phyloP scores from a whole-genome alignment of 2,329 filamentous ascomycete species.

The Calonectria pteridis region DNA sequence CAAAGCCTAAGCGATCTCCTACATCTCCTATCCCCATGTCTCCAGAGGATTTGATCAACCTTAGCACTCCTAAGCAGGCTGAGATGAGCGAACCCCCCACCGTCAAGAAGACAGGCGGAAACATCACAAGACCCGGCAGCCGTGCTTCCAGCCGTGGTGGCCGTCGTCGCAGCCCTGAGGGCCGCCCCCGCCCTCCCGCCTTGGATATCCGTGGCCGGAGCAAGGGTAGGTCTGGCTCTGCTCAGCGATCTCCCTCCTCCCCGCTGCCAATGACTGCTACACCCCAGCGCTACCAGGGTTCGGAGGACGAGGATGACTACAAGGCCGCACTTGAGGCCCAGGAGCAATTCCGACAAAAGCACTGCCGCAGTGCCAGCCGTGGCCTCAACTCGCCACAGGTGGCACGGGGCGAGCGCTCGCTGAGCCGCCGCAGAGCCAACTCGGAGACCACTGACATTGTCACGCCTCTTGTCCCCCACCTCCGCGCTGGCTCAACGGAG shows the following conservation, averaged over 20 bases:
- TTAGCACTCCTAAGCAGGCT: constrained; percentile 61
- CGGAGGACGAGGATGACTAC: constrained; percentile 76
- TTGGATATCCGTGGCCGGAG: constrained; percentile 73
- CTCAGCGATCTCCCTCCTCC: constrained; percentile 80
- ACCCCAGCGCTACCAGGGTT: constrained; percentile 53
- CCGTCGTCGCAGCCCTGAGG: constrained; percentile 62
- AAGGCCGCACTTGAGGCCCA: constrained; percentile 65
- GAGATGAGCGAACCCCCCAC: constrained; percentile 57
- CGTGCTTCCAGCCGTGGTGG: constrained; percentile 64
- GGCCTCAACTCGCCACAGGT: constrained; percentile 52
- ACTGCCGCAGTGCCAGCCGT: constrained; percentile 65
- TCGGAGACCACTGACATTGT: constrained; percentile 48
- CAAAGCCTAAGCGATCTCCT: constrained; percentile 86
- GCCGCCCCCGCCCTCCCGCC: constrained; percentile 53
- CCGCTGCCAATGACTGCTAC: constrained; percentile 80
- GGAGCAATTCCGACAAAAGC: constrained; percentile 68
- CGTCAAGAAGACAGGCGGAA: constrained; percentile 57
- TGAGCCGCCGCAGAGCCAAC: constrained; percentile 52
- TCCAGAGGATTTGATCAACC: constrained; percentile 81
- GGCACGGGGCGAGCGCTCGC: constrained; percentile 52
- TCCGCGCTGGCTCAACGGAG: constrained; percentile 57
- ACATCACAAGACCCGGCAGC: constrained; percentile 52
- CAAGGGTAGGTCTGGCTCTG: constrained; percentile 68
- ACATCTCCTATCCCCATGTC: constrained; percentile 96
- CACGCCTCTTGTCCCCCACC: constrained; percentile 46